Evolutionary conservation across 2,329 filamentous ascomycete species (phyloP), one percentile per base, ranked within the genome.

Genomic region (Cytospora chrysosperma): DNA sequence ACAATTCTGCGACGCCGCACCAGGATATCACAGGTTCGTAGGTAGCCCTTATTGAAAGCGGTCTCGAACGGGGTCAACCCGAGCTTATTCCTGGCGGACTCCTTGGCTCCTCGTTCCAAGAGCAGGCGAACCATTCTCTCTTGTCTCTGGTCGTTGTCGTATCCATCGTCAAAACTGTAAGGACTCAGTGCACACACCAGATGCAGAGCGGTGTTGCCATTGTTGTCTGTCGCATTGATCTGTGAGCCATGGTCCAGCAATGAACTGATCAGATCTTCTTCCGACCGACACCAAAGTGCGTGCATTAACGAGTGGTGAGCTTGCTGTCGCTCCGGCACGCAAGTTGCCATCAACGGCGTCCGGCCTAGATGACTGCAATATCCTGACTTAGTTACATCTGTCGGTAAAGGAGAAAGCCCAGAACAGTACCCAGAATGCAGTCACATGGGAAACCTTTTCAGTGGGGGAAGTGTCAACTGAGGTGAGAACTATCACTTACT

Each of bases 11-110:
- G 37, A 2, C 40, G 50, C 9, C 61, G 57, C n/a, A 56, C 21
- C 19, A 63, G 61, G 8, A 60, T 61, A 30, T 63, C 43, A n/a
- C 61, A 60, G 56, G 50, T n/a, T 19, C 19, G 30, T 4, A 56
- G n/a, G 19, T n/a, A 17, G 21, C 61, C 51, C 10, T 40, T 24
- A 6, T 24, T 12, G 9, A 60, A 60, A 2, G 61, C 61, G 10
- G 19, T 13, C 28, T 56, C 47, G 3, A 63, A 63, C 3, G 61
- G 56, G 17, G 56, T 51, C 9, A 26, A 17, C 28, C 61, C 61
- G 17, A 27, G 15, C 4, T 24, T 32, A 15, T 56, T 55, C 10
- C 28, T 12, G 34, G n/a, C 21, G n/a, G 10, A 12, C 3, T 60
- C 56, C 10, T 21, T 52, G 17, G 61, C 61, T 4, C 61, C 61